These are phyloP conservation scores for Penicillium vulpinum DNA, from an alignment of 2,329 filamentous ascomycete genomes.

Conservation along the genomic window DNA sequence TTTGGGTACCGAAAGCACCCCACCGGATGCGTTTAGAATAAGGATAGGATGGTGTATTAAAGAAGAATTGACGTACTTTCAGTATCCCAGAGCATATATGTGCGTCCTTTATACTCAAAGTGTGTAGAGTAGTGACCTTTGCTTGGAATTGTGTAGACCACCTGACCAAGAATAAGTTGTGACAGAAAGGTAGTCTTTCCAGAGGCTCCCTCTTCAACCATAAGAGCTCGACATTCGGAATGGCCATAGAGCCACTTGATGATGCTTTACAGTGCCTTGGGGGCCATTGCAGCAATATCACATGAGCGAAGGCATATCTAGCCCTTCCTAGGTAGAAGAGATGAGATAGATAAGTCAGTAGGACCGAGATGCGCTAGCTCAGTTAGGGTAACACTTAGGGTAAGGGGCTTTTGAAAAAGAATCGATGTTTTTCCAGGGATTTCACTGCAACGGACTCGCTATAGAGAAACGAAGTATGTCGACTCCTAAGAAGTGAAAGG, in stretches of 20 bases:
- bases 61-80: not conserved
- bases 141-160: not conserved
- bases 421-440: too few species aligned
- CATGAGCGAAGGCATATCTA: too few species aligned
- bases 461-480: too few species aligned
- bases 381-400: too few species aligned
- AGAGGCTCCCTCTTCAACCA: too few species aligned
- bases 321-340: too few species aligned
- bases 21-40: not conserved
- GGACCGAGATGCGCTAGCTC: too few species aligned
- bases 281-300: not conserved
- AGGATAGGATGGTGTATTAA: not conserved
- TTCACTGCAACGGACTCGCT: too few species aligned
- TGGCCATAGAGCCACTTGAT: not conserved
- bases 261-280: not conserved
- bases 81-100: not conserved
- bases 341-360: too few species aligned
- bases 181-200: not conserved
- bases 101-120: not conserved
- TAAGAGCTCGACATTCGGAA: not conserved
- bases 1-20: conserved; percentile 1
- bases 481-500: too few species aligned
- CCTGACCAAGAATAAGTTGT: not conserved
- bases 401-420: too few species aligned
- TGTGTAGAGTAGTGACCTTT: not conserved